Evolutionary conservation across 2,329 filamentous ascomycete species (phyloP), one percentile per base, ranked within the genome.

Genomic region (Colletotrichum navitas): DNA sequence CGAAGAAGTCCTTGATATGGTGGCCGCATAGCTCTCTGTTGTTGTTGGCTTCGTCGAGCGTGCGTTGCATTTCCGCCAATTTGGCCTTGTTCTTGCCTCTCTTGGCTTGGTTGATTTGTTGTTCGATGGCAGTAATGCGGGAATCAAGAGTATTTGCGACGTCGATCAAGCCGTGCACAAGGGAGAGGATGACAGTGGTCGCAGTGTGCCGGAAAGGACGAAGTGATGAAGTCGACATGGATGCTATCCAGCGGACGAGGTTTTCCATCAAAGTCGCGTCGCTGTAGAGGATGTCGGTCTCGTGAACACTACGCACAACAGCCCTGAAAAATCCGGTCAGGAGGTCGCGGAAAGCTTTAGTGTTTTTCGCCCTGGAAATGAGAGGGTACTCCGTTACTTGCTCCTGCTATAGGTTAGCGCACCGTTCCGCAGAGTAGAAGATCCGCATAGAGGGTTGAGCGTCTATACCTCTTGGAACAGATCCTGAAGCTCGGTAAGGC

Each of bases 131-230:
- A 24, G 93, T 92, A 68, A 93, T 90, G 67, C 90, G 90, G 55
- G 91, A 87, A 59, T 92, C 90, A 36, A 96, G 87, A 41, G 91
- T 89, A 65, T 89, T 89, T 14, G 92, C 93, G 43, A 95, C 86
- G 58, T 89, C 86, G 74, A 94, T 95, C 34, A 98, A 85, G 0
- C 93, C 90, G 43, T 90, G 94, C 67, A 93, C 92, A 74, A 97
- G 92, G 21, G 93, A 88, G 43, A 98, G 84, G 1, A 93, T 92
- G 32, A 95, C 91, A 0, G 96, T 91, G 1, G 95, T 97, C 0
- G 95, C 93, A 0, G 96, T 99, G 81, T 99, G 96, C 74, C 96
- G 90, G 82, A 99, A 98, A 1, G 96, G 94, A 66, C 96, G 91
- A 73, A 95, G 91, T 5, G 90, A 88, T 0, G 94, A 95, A 5